Evolutionary conservation across 139 green algal genomes (phyloP).

Genomic region (Desmodesmus armatus): DNA sequence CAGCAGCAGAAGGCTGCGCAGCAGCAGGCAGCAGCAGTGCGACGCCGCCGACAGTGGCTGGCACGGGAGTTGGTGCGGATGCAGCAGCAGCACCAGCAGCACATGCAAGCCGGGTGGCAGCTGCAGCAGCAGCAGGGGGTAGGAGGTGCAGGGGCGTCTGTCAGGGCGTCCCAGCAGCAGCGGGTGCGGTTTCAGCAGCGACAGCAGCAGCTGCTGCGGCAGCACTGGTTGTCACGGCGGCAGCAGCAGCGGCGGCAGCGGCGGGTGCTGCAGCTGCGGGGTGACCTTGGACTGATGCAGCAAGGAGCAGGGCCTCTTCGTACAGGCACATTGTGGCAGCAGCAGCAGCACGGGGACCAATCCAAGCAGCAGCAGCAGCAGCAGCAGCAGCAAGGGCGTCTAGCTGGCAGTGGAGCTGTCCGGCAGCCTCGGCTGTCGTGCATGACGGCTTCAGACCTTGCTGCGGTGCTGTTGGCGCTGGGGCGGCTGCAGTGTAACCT

Average conservation of each 20-base stretch:
- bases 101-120: too few relatives aligned
- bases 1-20: neutral
- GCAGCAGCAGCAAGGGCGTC: conserved; percentile 8
- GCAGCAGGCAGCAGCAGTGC: too few relatives aligned
- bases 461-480: neutral
- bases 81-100: too few relatives aligned
- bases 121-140: neutral
- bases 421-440: neutral
- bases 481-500: conserved; percentile 3
- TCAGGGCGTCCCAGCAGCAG: neutral
- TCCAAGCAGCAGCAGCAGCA: neutral
- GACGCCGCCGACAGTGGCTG: too few relatives aligned
- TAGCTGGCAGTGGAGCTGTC: neutral
- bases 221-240: neutral
- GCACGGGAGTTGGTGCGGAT: too few relatives aligned
- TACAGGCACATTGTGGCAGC: too few relatives aligned
- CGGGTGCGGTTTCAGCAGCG: neutral
- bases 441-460: neutral
- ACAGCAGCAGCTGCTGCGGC: neutral
- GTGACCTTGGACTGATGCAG: conserved; percentile 22
- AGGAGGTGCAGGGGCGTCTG: neutral
- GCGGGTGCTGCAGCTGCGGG: conserved; percentile 26
- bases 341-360: neutral
- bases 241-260: neutral
- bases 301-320: neutral